Conservation (phyloP, 2,329 filamentous ascomycete genomes). For the Cadophora malorum region DNA sequence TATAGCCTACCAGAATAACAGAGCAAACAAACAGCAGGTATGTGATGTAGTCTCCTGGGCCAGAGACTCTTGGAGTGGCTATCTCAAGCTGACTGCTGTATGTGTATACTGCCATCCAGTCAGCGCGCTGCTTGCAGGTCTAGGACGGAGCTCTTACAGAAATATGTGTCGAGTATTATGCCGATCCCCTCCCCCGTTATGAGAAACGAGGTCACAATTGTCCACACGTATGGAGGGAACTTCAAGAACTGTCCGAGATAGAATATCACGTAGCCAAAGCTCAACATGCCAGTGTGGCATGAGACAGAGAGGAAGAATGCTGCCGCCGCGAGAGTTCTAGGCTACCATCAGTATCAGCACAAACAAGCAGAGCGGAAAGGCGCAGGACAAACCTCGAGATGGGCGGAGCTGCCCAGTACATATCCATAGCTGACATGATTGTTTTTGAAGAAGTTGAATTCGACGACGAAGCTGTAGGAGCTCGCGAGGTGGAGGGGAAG, state of each 20-base stretch:
- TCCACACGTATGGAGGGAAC: conserved; percentile 52
- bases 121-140: conserved; percentile 21
- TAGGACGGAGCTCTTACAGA: conserved; percentile 53
- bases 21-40: conserved; percentile 68
- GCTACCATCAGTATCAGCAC: conserved; percentile 54
- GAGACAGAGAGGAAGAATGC: conserved; percentile 65
- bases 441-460: conserved; percentile 21
- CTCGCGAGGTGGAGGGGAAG: conserved; percentile 25
- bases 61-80: conserved; percentile 63
- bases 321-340: conserved; percentile 68
- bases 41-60: conserved; percentile 70
- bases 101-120: conserved; percentile 60
- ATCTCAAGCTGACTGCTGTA: conserved; percentile 69
- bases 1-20: conserved; percentile 66
- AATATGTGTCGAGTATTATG: conserved; percentile 73
- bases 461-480: conserved; percentile 32
- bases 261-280: conserved; percentile 57
- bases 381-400: conserved; percentile 63
- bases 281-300: conserved; percentile 61
- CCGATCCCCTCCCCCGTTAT: conserved; percentile 45
- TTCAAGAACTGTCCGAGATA: conserved; percentile 56
- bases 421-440: conserved; percentile 57
- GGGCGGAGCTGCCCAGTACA: conserved; percentile 70
- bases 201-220: conserved; percentile 47
- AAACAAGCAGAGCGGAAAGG: conserved; percentile 26